phyloP scores from a whole-genome alignment of 1,284 basidiomycete genomes.

The Agroathelia rolfsii region DNA sequence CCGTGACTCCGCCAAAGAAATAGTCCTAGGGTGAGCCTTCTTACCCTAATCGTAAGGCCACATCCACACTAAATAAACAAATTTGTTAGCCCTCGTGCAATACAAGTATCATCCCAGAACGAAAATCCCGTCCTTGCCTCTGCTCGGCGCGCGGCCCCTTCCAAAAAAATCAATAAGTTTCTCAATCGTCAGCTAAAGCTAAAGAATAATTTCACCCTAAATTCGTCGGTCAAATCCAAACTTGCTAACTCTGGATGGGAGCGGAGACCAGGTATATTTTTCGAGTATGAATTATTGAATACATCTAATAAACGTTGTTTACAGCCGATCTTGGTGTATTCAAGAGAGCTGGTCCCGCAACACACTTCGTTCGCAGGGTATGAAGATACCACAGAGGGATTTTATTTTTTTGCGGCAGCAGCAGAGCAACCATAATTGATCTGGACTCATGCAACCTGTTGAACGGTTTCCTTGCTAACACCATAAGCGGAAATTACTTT shows the following conservation, averaged over 20 bases:
- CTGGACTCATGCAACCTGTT: too few species aligned
- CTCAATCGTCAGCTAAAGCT: slow-evolving; percentile 21
- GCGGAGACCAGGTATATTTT: slow-evolving; percentile 27
- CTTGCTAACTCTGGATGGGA: slow-evolving; percentile 27
- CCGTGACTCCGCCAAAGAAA: slow-evolving; percentile 15
- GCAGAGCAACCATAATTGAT: too few species aligned
- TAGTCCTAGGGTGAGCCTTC: slow-evolving; percentile 17
- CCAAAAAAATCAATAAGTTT: slow-evolving; percentile 19
- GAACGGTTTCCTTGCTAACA: too few species aligned
- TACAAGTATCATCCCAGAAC: slow-evolving; percentile 19
- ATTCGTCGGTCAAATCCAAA: slow-evolving; percentile 18
- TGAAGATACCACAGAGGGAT: too few species aligned
- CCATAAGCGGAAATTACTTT: too few species aligned
- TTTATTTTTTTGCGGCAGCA: too few species aligned
- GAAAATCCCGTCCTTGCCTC: slow-evolving; percentile 14
- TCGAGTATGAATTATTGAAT: not conserved
- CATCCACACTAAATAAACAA: slow-evolving; percentile 13
- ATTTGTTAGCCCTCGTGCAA: slow-evolving; percentile 18
- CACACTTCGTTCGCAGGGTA: slow-evolving; percentile 22
- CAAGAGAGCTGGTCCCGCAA: slow-evolving; percentile 19
- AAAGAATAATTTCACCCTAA: slow-evolving; percentile 14
- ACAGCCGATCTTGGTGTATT: slow-evolving; percentile 24
- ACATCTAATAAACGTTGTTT: not conserved
- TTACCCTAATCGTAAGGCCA: slow-evolving; percentile 17
- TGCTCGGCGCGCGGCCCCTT: slow-evolving; percentile 19